A percentile compares a stretch with the other conserved stretches of the same genome.
These are phyloP conservation scores for Rhodamnia rubescens DNA, from an alignment of 345 rosid species.

Conservation along the genomic window DNA sequence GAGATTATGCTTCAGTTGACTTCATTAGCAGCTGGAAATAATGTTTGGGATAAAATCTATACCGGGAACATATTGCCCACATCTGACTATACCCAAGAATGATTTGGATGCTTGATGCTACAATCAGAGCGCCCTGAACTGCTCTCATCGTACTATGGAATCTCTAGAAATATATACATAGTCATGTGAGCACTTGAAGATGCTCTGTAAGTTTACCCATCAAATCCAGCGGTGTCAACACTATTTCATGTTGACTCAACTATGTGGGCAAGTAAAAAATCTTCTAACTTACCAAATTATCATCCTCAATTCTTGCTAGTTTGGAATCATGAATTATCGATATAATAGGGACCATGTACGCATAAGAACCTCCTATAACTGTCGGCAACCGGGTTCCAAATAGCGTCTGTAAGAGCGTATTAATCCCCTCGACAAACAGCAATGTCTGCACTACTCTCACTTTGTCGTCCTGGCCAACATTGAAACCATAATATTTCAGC, in stretches of 20 bases:
- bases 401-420: constrained; percentile 82
- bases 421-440: constrained; percentile 82
- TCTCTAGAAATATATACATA: constrained; percentile 28
- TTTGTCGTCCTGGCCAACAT: constrained; percentile 64
- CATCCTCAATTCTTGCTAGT: constrained; percentile 56
- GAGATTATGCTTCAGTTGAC: neutral
- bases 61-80: constrained; percentile 98
- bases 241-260: neutral
- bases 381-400: constrained; percentile 93
- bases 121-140: constrained; percentile 93
- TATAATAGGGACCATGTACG: constrained; percentile 92
- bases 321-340: constrained; percentile 87
- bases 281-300: constrained; percentile 52
- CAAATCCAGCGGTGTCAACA: neutral
- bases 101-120: constrained; percentile 92
- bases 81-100: constrained; percentile 90
- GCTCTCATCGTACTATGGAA: constrained; percentile 93
- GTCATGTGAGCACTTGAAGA: neutral
- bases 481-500: neutral
- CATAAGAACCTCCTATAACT: constrained; percentile 94
- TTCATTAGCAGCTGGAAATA: neutral
- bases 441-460: constrained; percentile 92
- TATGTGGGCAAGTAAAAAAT: neutral
- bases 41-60: neutral
- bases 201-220: neutral